Evolutionary conservation across 2,329 filamentous ascomycete genomes (phyloP).

Genomic region (Calonectria fujianensis): DNA sequence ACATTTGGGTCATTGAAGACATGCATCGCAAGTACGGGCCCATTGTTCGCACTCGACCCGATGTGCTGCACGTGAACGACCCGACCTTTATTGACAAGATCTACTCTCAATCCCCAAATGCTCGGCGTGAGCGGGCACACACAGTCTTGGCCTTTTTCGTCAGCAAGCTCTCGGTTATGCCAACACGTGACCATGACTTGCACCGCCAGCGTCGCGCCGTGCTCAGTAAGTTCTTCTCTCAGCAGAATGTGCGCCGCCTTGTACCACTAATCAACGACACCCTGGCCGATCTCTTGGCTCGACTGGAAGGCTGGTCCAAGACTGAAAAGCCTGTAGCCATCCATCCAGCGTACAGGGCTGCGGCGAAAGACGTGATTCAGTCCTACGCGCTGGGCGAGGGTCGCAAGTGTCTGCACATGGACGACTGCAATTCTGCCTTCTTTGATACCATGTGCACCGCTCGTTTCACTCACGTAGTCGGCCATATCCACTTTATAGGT

Average conservation of each 20-base stretch:
- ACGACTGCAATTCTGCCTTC: conserved; percentile 55
- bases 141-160: neutral
- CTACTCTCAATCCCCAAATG: conserved; percentile 43
- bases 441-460: conserved; percentile 50
- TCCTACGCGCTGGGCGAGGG: conserved; percentile 49
- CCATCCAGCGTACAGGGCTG: conserved; percentile 38
- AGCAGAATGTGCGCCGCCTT: conserved; percentile 43
- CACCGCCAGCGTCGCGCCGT: conserved; percentile 48
- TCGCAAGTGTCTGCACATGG: conserved; percentile 54
- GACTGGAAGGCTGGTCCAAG: conserved; percentile 40
- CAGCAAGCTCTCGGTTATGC: neutral
- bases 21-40: conserved; percentile 63
- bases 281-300: conserved; percentile 26
- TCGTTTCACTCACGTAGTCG: conserved; percentile 46
- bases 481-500: conserved; percentile 51
- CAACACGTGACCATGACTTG: conserved; percentile 50
- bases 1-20: conserved; percentile 43
- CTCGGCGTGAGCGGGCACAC: conserved; percentile 36
- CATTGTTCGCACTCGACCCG: conserved; percentile 56
- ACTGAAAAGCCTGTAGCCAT: conserved; percentile 28
- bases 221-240: conserved; percentile 53
- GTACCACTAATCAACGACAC: conserved; percentile 42
- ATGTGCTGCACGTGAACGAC: conserved; percentile 54
- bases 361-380: conserved; percentile 49
- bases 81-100: conserved; percentile 51